Conservation (phyloP, 1,284 basidiomycete species). For the Leccinum pallidistipes region DNA sequence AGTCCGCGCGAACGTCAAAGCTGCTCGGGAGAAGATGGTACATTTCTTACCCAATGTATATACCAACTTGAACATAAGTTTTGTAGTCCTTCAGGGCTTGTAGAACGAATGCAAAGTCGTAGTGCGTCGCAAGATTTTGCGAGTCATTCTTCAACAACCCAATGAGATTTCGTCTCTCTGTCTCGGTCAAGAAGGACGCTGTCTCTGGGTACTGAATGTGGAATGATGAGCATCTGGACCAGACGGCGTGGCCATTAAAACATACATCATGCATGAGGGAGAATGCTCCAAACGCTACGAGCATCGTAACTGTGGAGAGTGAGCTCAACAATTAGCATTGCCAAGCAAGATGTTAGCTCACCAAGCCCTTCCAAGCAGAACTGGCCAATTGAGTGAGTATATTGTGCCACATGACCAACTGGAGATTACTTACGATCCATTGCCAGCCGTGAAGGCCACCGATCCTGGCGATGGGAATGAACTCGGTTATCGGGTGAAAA, state of each 20-base stretch:
- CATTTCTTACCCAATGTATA: constrained; percentile 43
- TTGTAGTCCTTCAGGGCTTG: constrained; percentile 47
- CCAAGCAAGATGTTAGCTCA: constrained; percentile 6
- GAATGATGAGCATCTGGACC: constrained; percentile 1
- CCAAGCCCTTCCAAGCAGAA: constrained; percentile 37
- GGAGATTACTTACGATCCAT: constrained; percentile 46
- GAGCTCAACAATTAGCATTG: background rate
- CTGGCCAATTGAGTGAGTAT: constrained; percentile 18
- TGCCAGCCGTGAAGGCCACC: constrained; percentile 43
- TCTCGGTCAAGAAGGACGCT: constrained; percentile 43
- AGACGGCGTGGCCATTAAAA: background rate
- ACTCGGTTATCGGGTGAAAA: background rate
- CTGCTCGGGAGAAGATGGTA: background rate
- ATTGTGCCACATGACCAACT: background rate
- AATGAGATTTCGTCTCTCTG: constrained; percentile 37
- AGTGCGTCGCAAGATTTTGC: constrained; percentile 36
- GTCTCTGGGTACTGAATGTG: constrained; percentile 45
- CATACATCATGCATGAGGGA: constrained; percentile 47
- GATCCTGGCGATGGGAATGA: constrained; percentile 27
- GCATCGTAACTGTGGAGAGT: constrained; percentile 33
- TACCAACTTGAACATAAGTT: constrained; percentile 43
- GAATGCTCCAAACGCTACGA: constrained; percentile 39
- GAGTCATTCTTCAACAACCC: constrained; percentile 42
- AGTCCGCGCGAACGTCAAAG: constrained; percentile 14
- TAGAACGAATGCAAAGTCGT: constrained; percentile 38